Evolutionary conservation across 257 asterid species (phyloP), one percentile per base, ranked within the genome.

Genomic region (Nemophila menziesii): DNA sequence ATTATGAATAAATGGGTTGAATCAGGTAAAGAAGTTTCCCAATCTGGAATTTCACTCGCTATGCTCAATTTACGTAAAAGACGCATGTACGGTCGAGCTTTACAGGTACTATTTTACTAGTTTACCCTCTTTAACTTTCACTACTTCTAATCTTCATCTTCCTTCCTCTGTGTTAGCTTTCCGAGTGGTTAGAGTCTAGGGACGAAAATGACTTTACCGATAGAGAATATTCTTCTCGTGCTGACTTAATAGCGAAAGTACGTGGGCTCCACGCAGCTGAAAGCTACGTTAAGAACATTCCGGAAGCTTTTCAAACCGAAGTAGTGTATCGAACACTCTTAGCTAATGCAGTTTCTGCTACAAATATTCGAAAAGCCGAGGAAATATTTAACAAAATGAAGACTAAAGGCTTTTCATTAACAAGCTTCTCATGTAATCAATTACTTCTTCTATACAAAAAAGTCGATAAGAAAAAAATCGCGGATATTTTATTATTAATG

Each of bases 221-320:
- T 60, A 33, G 61, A 39, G 62, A 54, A 50, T 75, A 72, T 47
- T 80, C 73, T 48, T 55, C 80, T 49, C 94, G 71, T 48, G 46
- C 68, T 43, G 87, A 77, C 72, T 63, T 86, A 65, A 72, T 82
- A 52, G 75, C 84, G 38, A 82, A 79, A 77, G 69, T 79, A 11
- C 67, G 53, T 34, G 93, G 93, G 41, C 46, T 60, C 48, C 37
- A 43, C 5, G 63, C 45, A 57, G 96, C 92, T 19, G 93, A 79
- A 65, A 55, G 37, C 26, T 82, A 77, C 55, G 18, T 77, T 13
- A 48, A 56, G 39, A 43, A 61, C 42, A 71, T 86, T 24, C 93
- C 94, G 8, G 36, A 74, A 54, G 51, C 94, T 11, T 70, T 68
- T 21, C 75, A 74, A 68, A 57, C 60, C 22, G 96, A 86, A 66